Evolutionary conservation across 176 grass and related monocot species (phyloP).

Genomic region (Eragrostis nindensis): DNA sequence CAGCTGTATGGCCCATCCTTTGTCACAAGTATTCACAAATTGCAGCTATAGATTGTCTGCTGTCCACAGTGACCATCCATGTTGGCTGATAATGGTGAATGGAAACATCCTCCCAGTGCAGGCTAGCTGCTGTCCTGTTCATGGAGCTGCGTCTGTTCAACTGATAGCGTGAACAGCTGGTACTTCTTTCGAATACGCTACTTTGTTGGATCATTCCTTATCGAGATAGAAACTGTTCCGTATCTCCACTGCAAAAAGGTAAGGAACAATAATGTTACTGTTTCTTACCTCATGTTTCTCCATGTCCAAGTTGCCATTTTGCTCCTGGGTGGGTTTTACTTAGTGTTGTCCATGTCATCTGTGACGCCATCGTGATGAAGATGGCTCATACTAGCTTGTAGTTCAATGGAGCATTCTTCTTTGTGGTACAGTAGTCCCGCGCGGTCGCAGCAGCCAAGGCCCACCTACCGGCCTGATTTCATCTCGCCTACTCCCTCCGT

Average conservation of each 20-base stretch:
- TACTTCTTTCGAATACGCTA: neutral
- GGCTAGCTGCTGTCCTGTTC: neutral
- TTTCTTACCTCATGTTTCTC: neutral
- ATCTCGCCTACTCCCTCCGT: neutral
- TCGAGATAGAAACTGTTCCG: neutral
- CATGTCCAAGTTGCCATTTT: neutral
- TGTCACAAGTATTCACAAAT: neutral
- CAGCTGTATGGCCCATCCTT: neutral
- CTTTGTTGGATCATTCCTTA: neutral
- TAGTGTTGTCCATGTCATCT: constrained; percentile 39
- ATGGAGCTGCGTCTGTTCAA: neutral
- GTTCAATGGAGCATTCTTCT: neutral
- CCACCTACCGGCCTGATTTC: neutral
- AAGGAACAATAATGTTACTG: neutral
- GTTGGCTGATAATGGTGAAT: constrained; percentile 6
- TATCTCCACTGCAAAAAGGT: neutral
- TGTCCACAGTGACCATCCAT: constrained; percentile 29
- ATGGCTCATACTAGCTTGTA: neutral
- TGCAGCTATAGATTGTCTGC: neutral
- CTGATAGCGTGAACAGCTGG: neutral
- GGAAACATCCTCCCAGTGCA: constrained; percentile 8
- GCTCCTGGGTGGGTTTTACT: neutral
- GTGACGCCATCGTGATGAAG: constrained; percentile 19
- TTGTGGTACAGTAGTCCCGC: neutral
- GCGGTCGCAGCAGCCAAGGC: neutral